Conservation (phyloP, 2,329 filamentous ascomycete genomes). For the Sclerotinia trifoliorum region DNA sequence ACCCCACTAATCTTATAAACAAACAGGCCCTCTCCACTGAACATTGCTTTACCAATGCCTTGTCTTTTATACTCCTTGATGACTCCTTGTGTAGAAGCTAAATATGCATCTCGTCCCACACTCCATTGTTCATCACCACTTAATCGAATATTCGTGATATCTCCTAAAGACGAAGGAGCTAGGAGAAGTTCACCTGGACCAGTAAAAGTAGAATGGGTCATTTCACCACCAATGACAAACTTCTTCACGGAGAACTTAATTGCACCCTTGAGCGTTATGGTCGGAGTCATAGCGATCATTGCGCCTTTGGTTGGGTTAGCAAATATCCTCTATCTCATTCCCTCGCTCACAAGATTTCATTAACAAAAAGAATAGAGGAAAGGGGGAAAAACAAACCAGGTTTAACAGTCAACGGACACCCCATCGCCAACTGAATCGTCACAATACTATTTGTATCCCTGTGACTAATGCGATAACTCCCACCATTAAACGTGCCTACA, state of each 20-base stretch:
- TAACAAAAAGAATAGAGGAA: background rate
- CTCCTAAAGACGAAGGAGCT: conserved; percentile 76
- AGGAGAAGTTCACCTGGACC: conserved; percentile 89
- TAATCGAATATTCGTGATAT: conserved; percentile 78
- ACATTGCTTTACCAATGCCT: conserved; percentile 83
- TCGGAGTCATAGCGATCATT: conserved; percentile 95
- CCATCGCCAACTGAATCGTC: conserved; percentile 85
- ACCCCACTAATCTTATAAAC: conserved; percentile 81
- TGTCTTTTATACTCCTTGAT: conserved; percentile 86
- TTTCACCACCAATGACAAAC: conserved; percentile 76
- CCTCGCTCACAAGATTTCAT: background rate
- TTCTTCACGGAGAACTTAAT: conserved; percentile 91
- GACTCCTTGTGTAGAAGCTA: conserved; percentile 84
- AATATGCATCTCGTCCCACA: conserved; percentile 81
- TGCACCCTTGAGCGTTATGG: conserved; percentile 76
- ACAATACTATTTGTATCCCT: conserved; percentile 86
- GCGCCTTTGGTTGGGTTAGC: conserved; percentile 51
- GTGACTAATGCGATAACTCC: conserved; percentile 90
- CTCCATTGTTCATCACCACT: conserved; percentile 74
- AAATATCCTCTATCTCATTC: background rate
- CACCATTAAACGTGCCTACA: conserved; percentile 95
- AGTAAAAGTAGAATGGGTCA: conserved; percentile 76
- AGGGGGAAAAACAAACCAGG: conserved; percentile 53
- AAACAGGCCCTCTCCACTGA: conserved; percentile 89
- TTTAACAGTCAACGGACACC: conserved; percentile 77